These are phyloP conservation scores for Phialocephala sp. DNA, from an alignment of 2,329 filamentous ascomycete species.

Conservation along the genomic window DNA sequence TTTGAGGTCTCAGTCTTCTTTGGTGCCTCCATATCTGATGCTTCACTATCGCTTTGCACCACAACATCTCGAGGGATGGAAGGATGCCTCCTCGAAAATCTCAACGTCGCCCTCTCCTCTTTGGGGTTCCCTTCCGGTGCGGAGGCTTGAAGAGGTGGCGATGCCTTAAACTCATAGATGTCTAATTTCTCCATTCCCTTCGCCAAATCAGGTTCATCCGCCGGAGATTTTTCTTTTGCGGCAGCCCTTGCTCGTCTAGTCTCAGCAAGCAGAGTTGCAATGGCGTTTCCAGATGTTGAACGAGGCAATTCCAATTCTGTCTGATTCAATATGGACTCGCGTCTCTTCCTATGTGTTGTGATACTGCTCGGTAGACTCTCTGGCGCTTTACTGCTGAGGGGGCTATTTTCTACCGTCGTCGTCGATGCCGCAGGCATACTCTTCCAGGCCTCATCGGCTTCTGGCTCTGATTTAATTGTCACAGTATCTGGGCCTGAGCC, in stretches of 20 bases:
- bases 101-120: conserved; percentile 29
- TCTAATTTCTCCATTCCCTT: conserved; percentile 36
- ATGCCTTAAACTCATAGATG: conserved; percentile 41
- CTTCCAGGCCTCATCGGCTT: conserved; percentile 42
- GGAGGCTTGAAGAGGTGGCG: conserved; percentile 29
- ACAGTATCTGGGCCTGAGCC: conserved; percentile 18
- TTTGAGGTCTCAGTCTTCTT: conserved; percentile 24
- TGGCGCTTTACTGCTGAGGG: conserved; percentile 37
- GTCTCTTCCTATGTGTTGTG: conserved; percentile 41
- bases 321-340: conserved; percentile 41
- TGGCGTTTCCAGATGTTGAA: conserved; percentile 33
- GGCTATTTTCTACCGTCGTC: conserved; percentile 40
- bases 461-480: conserved; percentile 40
- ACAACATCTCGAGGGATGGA: conserved; percentile 27
- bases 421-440: conserved; percentile 35
- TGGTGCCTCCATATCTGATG: conserved; percentile 34
- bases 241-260: conserved; percentile 38
- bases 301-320: conserved; percentile 30
- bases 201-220: conserved; percentile 26
- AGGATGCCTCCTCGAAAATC: conserved; percentile 36
- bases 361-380: conserved; percentile 36
- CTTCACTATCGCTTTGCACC: conserved; percentile 32
- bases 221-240: conserved; percentile 31
- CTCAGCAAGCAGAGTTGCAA: conserved; percentile 41
- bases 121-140: conserved; percentile 15